A percentile compares a stretch with the other conserved stretches of the same genome.
These are phyloP conservation scores for Leccinum aurantiacum DNA, from an alignment of 768 basidiomycete genomes.

Conservation along the genomic window DNA sequence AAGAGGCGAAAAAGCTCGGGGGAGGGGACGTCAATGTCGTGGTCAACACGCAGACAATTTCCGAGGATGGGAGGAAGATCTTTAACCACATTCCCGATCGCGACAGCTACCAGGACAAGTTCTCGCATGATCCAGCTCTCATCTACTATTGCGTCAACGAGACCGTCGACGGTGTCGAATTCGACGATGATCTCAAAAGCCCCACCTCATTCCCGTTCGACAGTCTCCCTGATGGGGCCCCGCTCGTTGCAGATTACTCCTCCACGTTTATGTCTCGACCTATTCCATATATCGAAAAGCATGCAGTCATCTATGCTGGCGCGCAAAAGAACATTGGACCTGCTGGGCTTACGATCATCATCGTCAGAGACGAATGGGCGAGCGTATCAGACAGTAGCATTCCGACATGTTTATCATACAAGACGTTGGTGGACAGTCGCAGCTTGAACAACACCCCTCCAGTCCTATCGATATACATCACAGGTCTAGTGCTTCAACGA, in stretches of 20 bases:
- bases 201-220: slow-evolving; percentile 82
- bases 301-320: slow-evolving; percentile 94
- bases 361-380: slow-evolving; percentile 92
- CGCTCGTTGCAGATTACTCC: slow-evolving; percentile 93
- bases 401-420: slow-evolving; percentile 81
- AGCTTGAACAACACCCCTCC: slow-evolving; percentile 94
- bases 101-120: slow-evolving; percentile 56
- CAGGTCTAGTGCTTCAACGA: slow-evolving; percentile 78
- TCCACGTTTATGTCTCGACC: slow-evolving; percentile 96
- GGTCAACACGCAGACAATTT: slow-evolving; percentile 63
- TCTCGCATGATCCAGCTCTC: slow-evolving; percentile 80
- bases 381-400: slow-evolving; percentile 66
- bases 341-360: slow-evolving; percentile 87
- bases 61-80: slow-evolving; percentile 58
- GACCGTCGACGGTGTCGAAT: slow-evolving; percentile 95
- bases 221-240: slow-evolving; percentile 56
- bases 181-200: slow-evolving; percentile 53
- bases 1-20: slow-evolving; percentile 76
- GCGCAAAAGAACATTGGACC: slow-evolving; percentile 99
- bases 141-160: slow-evolving; percentile 99
- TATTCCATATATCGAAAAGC: slow-evolving; percentile 83
- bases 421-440: slow-evolving; percentile 69
- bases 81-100: slow-evolving; percentile 81
- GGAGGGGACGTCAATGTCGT: slow-evolving; percentile 64
- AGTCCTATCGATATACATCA: slow-evolving; percentile 87